A percentile compares a stretch with the other conserved stretches of the same genome.
phyloP scores from a whole-genome alignment of 345 rosid species.

The Syzygium aromaticum region DNA sequence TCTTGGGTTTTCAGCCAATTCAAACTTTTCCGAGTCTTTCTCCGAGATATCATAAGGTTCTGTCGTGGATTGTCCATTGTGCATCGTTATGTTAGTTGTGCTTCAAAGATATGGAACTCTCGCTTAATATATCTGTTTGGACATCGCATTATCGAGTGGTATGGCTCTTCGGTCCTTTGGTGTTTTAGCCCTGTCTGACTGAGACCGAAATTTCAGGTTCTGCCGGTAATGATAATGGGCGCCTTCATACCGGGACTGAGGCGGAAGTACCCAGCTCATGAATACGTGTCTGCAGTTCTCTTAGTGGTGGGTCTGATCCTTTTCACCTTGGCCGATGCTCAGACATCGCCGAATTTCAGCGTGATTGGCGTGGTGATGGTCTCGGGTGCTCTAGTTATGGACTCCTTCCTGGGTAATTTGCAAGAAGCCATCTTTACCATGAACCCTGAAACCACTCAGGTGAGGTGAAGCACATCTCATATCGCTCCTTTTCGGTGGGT shows the following conservation, averaged over 20 bases:
- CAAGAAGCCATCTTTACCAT: conserved; percentile 87
- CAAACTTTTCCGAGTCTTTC: not conserved
- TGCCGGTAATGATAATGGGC: conserved; percentile 98
- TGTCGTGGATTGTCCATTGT: not conserved
- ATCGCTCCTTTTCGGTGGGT: not conserved
- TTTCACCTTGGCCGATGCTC: conserved; percentile 93
- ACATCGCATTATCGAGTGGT: not conserved
- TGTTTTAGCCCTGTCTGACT: not conserved
- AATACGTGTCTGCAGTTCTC: conserved; percentile 74
- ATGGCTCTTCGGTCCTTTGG: not conserved
- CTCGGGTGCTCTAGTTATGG: conserved; percentile 76
- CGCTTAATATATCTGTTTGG: not conserved
- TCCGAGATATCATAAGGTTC: not conserved
- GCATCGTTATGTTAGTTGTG: not conserved
- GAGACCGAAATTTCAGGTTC: conserved; percentile 25
- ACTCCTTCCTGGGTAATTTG: conserved; percentile 79
- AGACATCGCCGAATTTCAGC: conserved; percentile 86
- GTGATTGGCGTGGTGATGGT: conserved; percentile 78
- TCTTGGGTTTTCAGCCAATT: not conserved
- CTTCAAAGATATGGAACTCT: not conserved
- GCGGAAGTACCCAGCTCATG: conserved; percentile 77
- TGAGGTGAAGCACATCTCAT: conserved; percentile 1
- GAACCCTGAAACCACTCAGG: conserved; percentile 89
- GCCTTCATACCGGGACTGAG: conserved; percentile 90
- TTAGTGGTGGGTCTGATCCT: conserved; percentile 80